Evolutionary conservation across 2,329 filamentous ascomycete species (phyloP).

Genomic region (Plenodomus tracheiphilus): DNA sequence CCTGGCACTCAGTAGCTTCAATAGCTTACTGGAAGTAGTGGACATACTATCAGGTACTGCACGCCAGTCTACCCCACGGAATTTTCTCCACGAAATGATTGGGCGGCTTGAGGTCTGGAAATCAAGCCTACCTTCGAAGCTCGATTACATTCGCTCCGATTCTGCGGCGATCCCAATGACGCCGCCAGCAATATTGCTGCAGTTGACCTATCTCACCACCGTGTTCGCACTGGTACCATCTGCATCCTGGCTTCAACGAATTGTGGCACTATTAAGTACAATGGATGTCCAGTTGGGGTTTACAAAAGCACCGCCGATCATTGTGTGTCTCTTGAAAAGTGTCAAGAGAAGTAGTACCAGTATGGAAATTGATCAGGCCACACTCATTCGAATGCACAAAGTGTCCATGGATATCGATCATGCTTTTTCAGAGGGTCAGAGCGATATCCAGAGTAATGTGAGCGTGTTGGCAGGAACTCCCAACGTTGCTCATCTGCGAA

Average conservation of each 20-base stretch:
- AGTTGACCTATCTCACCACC: constrained; percentile 29
- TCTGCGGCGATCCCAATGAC: constrained; percentile 18
- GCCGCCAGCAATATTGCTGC: constrained; percentile 33
- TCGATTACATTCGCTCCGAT: constrained; percentile 28
- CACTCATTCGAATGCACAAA: constrained; percentile 15
- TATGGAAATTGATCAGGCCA: constrained; percentile 12
- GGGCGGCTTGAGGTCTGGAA: constrained; percentile 46
- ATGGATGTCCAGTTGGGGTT: constrained; percentile 26
- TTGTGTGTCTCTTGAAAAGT: constrained; percentile 25
- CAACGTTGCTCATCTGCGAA: constrained; percentile 4
- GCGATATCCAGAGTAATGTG: background rate
- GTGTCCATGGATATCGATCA: constrained; percentile 14
- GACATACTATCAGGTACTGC: constrained; percentile 23
- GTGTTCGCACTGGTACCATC: constrained; percentile 25
- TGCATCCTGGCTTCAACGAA: constrained; percentile 19
- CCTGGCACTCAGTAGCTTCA: constrained; percentile 57
- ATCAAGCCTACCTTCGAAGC: constrained; percentile 24
- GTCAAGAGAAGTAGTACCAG: constrained; percentile 14
- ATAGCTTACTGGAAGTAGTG: constrained; percentile 49
- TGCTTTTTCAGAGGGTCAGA: constrained; percentile 3
- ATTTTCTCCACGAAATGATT: constrained; percentile 41
- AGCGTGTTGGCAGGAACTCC: background rate
- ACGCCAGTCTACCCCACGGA: constrained; percentile 18
- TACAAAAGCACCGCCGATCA: constrained; percentile 27
- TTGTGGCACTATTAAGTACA: constrained; percentile 24